Evolutionary conservation across 768 basidiomycete species (phyloP).

Genomic region (Termitomyces sp.): DNA sequence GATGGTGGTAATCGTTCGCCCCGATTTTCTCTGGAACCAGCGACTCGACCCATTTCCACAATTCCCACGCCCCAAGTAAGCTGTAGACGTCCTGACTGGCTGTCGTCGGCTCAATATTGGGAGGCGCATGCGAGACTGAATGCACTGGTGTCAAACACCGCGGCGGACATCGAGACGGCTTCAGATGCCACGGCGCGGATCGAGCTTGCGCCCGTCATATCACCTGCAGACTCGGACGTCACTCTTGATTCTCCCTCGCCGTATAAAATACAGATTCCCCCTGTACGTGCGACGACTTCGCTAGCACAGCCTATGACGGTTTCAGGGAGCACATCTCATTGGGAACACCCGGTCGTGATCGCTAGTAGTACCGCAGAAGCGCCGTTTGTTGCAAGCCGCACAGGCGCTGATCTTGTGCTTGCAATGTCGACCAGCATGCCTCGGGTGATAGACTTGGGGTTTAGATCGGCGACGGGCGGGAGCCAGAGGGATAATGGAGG

Average conservation of each 20-base stretch:
- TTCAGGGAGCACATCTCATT: not conserved
- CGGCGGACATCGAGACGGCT: not conserved
- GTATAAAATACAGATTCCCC: not conserved
- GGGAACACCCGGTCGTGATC: not conserved
- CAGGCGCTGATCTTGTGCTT: constrained; percentile 3
- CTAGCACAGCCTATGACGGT: not conserved
- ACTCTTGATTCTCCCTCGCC: not conserved
- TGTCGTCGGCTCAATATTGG: not conserved
- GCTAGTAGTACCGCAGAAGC: not conserved
- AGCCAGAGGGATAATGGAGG: not conserved
- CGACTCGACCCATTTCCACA: not conserved
- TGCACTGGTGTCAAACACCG: not conserved
- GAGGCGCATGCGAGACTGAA: not conserved
- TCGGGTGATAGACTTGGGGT: not conserved
- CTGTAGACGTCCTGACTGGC: constrained; percentile 1
- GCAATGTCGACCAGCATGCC: constrained; percentile 8
- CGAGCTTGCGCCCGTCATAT: not conserved
- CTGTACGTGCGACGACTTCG: not conserved
- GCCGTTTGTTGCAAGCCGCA: not conserved
- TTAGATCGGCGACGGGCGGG: not conserved
- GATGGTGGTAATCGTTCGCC: not conserved
- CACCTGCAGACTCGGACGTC: not conserved
- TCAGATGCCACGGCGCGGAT: not conserved
- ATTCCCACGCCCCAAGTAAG: not conserved
- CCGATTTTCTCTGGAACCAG: not conserved